A percentile compares a stretch with the other conserved stretches of the same genome.
Conservation (phyloP, 2,329 filamentous ascomycete genomes). For the Dactylonectria estremocensis region DNA sequence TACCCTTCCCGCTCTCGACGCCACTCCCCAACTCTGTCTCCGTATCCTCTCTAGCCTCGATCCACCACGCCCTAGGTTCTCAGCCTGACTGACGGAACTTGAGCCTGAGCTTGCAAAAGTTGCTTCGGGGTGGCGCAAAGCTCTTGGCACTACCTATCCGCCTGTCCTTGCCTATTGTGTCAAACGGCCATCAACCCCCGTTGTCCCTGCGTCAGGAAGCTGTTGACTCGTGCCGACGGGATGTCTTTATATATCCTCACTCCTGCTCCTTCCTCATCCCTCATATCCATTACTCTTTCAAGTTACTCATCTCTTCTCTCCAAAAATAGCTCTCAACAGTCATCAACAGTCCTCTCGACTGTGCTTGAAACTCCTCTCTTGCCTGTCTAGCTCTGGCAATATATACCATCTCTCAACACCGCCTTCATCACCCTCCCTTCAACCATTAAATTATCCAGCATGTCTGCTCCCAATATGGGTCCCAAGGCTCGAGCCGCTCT, state of each 20-base stretch:
- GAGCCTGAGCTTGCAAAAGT: constrained; percentile 12
- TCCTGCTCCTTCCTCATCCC: constrained; percentile 14
- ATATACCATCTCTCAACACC: not conserved
- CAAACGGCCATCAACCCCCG: constrained; percentile 30
- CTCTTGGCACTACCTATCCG: constrained; percentile 36
- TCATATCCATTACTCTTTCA: not conserved
- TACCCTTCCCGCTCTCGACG: constrained; percentile 11
- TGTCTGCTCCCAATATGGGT: constrained; percentile 36
- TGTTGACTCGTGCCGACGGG: constrained; percentile 11
- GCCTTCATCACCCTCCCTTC: not conserved
- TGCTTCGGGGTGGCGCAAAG: constrained; percentile 39
- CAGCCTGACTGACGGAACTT: constrained; percentile 20
- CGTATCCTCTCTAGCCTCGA: not conserved
- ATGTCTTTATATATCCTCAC: constrained; percentile 36
- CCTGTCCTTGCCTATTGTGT: constrained; percentile 39
- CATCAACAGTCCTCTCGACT: not conserved
- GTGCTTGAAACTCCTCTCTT: not conserved
- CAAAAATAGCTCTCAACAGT: no score
- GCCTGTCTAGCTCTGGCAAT: not conserved
- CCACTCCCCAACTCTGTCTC: constrained; percentile 22
- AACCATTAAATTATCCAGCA: constrained; percentile 14
- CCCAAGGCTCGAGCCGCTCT: constrained; percentile 29
- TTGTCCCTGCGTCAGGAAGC: constrained; percentile 33
- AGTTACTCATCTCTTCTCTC: constrained; percentile 7
- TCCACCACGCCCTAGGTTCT: constrained; percentile 14